Base-by-base conservation (phyloP, 352 stramenopile species). In the Globisporangium irregulare region DNA sequence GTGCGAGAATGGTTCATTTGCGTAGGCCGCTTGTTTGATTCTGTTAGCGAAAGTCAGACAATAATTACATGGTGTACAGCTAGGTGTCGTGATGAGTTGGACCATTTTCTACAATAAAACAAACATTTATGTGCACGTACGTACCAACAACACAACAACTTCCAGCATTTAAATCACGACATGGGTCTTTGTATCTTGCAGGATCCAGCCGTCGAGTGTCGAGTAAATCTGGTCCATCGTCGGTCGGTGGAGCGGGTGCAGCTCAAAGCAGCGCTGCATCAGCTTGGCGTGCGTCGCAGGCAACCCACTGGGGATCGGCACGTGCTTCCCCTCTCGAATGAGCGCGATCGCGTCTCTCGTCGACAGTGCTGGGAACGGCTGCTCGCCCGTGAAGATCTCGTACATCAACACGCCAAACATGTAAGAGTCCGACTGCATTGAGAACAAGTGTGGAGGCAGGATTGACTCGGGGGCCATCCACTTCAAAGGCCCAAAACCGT, bases 331-430 rank as follows among this genome's bases (percentile, higher is more conserved):
- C 74, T 93, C 85, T 3, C 84, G 55, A 20, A 91, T 86, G 32
- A 89, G 62, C 1, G 80, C 81, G 14, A 83, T 80, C 27, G 83
- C 81, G 8, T 90, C 80, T n/a, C 77, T 72, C 9, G 82, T 71
- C 12, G 80, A 80, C 34, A 89, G 55, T n/a, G 71, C 74, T 6
- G 77, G 76, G 67, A 91, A 93, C 15, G 85, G 85, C 41, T 75
- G 63, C 7, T 73, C 58, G 15, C 84, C 84, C 36, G 75, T 89
- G 65, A 91, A 93, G 36, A 91, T 87, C 61, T 93, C 85, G 69
- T 87, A 93, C 60, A 93, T 73, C 14, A 91, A 65, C 22, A 91
- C 81, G 6, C 82, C 84, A 29, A 91, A 93, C 80, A 90, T 90
- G 75, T 90, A 93, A 62, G 81, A 78, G 67, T 93, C 85, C 18